phyloP scores from a whole-genome alignment of 78 protist genomes.

The Goniomonas avonlea region DNA sequence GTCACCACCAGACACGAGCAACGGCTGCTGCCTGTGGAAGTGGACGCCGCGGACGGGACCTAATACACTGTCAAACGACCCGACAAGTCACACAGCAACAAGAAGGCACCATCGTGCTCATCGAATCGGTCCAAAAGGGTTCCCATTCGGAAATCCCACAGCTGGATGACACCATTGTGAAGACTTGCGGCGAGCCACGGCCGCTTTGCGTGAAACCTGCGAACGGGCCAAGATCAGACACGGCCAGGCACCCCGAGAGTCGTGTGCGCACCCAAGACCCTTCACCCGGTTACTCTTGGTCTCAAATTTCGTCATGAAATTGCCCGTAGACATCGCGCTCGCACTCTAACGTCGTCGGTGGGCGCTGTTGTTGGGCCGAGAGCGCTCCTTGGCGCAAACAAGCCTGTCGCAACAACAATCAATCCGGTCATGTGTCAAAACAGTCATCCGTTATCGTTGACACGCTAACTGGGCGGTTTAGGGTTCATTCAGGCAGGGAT shows the following conservation, averaged over 20 bases:
- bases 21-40: slow-evolving; percentile 93
- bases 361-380: too few species aligned
- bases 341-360: too few species aligned
- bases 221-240: too few species aligned
- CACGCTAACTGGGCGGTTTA: too few species aligned
- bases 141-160: slow-evolving; percentile 95
- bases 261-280: too few species aligned
- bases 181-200: slow-evolving; percentile 93
- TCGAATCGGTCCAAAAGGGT: slow-evolving; percentile 88
- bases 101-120: slow-evolving; percentile 91
- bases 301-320: slow-evolving; percentile 64
- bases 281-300: slow-evolving; percentile 69
- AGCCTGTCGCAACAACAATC: too few species aligned
- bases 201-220: slow-evolving; percentile 90
- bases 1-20: slow-evolving; percentile 98
- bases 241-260: too few species aligned
- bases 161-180: slow-evolving; percentile 92
- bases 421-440: too few species aligned
- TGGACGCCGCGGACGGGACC: slow-evolving; percentile 96
- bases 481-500: too few species aligned
- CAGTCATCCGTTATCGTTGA: too few species aligned
- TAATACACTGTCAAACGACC: background rate
- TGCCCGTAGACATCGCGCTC: slow-evolving; percentile 44
- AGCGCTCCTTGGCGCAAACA: too few species aligned
- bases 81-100: background rate